Conservation (phyloP, 2,329 filamentous ascomycete species). For the Penicillium sp. region DNA sequence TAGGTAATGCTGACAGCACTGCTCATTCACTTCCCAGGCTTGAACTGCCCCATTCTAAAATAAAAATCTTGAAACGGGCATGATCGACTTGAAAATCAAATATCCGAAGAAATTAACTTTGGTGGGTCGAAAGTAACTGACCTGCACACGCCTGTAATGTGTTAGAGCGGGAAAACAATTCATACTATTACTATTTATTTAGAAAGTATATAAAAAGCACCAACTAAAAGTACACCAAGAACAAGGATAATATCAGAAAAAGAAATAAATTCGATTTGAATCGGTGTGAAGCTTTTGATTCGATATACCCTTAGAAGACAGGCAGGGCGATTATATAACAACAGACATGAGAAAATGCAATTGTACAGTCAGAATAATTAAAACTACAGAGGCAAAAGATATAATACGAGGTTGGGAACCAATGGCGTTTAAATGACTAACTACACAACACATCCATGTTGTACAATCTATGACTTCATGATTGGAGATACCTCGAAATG, state of each 20-base stretch:
- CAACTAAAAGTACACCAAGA: background rate
- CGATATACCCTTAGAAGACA: background rate
- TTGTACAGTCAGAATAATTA: background rate
- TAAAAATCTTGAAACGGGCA: accelerated
- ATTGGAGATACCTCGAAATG: constrained; percentile 1
- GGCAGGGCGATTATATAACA: background rate
- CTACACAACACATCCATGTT: background rate
- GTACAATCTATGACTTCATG: constrained; percentile 20
- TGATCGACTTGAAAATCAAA: background rate
- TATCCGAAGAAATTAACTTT: no score
- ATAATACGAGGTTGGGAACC: background rate
- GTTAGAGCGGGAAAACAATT: no score
- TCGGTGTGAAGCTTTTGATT: background rate
- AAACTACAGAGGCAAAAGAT: background rate
- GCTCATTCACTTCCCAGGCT: background rate
- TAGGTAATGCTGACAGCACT: constrained; percentile 1
- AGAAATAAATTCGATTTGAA: background rate
- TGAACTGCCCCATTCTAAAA: no score
- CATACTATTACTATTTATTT: background rate
- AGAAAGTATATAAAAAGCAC: background rate
- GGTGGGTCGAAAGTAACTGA: background rate
- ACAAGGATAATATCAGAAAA: background rate
- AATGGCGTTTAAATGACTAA: background rate
- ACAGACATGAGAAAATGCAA: background rate
- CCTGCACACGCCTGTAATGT: background rate